Conservation (phyloP, 768 basidiomycete genomes). For the Pholiota molesta region DNA sequence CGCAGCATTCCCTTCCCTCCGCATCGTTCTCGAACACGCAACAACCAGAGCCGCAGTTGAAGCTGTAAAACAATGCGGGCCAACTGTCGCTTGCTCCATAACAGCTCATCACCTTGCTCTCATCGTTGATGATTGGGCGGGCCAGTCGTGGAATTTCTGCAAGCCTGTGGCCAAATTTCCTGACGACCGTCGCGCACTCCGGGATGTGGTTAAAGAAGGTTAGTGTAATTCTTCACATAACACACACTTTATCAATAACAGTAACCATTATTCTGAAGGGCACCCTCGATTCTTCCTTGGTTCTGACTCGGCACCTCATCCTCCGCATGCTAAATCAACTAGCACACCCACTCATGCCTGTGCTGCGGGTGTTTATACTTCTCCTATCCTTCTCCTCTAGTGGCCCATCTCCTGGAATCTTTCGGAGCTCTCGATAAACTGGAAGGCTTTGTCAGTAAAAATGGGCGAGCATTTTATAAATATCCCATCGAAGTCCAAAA, state of each 20-base stretch:
- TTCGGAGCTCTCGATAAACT: conserved; percentile 86
- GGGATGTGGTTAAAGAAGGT: conserved; percentile 79
- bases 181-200: conserved; percentile 83
- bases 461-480: conserved; percentile 84
- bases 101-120: conserved; percentile 95
- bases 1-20: conserved; percentile 79
- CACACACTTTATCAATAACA: not conserved
- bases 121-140: conserved; percentile 96
- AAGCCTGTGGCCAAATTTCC: conserved; percentile 98
- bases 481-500: conserved; percentile 29
- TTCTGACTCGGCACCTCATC: conserved; percentile 95
- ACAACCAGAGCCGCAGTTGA: conserved; percentile 92
- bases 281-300: conserved; percentile 97
- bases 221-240: not conserved
- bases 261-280: conserved; percentile 42
- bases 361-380: conserved; percentile 96
- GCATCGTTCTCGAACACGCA: conserved; percentile 97
- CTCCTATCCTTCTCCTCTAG: conserved; percentile 89
- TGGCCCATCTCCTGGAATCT: conserved; percentile 86
- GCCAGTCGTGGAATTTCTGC: conserved; percentile 94
- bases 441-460: conserved; percentile 73
- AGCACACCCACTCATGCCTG: conserved; percentile 74
- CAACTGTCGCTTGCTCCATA: conserved; percentile 93
- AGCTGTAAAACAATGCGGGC: conserved; percentile 74
- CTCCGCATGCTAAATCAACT: conserved; percentile 65